Base-by-base conservation (phyloP, 805 yeast species). In the Lachancea cidri region DNA sequence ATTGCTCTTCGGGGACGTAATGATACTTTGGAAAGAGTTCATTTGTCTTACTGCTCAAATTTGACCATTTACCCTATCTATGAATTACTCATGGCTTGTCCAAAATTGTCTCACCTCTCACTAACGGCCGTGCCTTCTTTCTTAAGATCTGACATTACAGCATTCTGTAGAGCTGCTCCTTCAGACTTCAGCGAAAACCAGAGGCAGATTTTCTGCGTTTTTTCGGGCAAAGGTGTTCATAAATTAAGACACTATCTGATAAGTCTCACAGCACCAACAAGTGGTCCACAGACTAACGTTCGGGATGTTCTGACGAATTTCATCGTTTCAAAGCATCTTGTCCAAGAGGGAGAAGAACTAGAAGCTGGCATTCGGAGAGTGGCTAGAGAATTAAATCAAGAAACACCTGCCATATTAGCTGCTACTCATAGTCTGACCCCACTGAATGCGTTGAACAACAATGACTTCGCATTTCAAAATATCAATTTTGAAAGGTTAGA, bases 111-210 rank as follows among this genome's bases (percentile, higher is more conserved):
- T 1, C 98, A 91, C 63, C 71, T 91, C 45, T 86, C 96, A 8
- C 71, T 91, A 45, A 93, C 98, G 0, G 98, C 98, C 0, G 88
- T 91, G 18, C 71, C 82, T 1, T 84, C 95, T n/a, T 91, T 93
- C 65, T 72, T 91, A 58, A 74, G 95, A 45, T 73, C 82, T 7
- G 97, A 91, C 55, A 79, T 91, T 36, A 83, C 91, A 0, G 79
- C 77, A 49, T 89, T 79, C 63, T 89, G 97, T 61, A 81, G 98
- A 20, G 85, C 82, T 6, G 93, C 98, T 2, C 98, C 98, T 3
- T 78, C 84, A 9, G 97, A 88, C 53, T 89, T 93, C 60, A 88
- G 82, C 39, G 86, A 81, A 42, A 83, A 83, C 54, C 98, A 93
- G 62, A 81, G 81, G 49, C 74, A 81, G 17, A 73, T 85, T 36